Evolutionary conservation across 2,329 filamentous ascomycete species (phyloP).

Genomic region (Clonostachys rhizophaga): DNA sequence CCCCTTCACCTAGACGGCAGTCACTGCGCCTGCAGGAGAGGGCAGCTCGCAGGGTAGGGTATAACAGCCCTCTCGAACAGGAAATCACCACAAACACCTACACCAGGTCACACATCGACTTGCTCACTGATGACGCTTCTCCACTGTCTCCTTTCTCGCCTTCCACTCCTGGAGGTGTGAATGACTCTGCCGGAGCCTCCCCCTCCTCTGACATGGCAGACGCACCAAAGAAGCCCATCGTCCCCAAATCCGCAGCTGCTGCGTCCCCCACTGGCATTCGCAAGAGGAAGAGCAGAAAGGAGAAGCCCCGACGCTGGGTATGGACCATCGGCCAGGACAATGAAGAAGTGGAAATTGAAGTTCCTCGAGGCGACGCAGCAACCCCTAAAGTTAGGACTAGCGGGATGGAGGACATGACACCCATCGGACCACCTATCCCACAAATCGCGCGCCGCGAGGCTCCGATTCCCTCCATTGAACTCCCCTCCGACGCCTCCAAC

Average conservation of each 20-base stretch:
- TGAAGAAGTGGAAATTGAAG: slow-evolving; percentile 32
- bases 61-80: slow-evolving; percentile 58
- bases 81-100: slow-evolving; percentile 61
- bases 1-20: slow-evolving; percentile 46
- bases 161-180: slow-evolving; percentile 27
- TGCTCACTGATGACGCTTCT: slow-evolving; percentile 53
- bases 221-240: slow-evolving; percentile 57
- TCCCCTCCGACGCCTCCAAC: slow-evolving; percentile 15
- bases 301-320: slow-evolving; percentile 61
- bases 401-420: slow-evolving; percentile 10
- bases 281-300: slow-evolving; percentile 46
- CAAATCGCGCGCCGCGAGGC: slow-evolving; percentile 16
- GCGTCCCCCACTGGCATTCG: slow-evolving; percentile 38
- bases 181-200: slow-evolving; percentile 47
- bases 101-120: slow-evolving; percentile 58
- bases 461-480: slow-evolving; percentile 35
- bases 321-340: slow-evolving; percentile 59
- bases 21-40: slow-evolving; percentile 51
- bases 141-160: slow-evolving; percentile 31
- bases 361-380: slow-evolving; percentile 22
- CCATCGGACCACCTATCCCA: slow-evolving; percentile 5
- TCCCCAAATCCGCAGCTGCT: slow-evolving; percentile 43
- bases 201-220: slow-evolving; percentile 51
- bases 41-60: slow-evolving; percentile 52
- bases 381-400: slow-evolving; percentile 4